Evolutionary conservation across 163 green algal genomes (phyloP), one percentile per base, ranked within the genome.

Genomic region (Scenedesmus sp.): DNA sequence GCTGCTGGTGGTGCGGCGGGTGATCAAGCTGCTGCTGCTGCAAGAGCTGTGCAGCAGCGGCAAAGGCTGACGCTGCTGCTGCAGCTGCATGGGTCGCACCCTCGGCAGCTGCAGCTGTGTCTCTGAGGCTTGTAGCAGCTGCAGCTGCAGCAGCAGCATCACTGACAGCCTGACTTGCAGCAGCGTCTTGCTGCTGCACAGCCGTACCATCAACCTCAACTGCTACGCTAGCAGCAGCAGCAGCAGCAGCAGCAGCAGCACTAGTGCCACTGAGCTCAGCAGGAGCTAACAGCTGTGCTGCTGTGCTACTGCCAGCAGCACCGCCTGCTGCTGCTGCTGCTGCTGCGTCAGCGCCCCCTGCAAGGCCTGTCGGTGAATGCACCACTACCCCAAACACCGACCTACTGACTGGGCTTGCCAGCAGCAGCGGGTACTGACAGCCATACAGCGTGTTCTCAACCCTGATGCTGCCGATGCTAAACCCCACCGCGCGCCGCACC

Each of bases 361-460:
- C 55, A 4, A 26, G 83, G n/a, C 52, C 76, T 34, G n/a, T 5
- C 67, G 6, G 57, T 10, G 56, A 91, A 13, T 79, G 70, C 70
- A 79, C 70, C 66, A 84, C 73, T n/a, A 91, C 84, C 2, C 90
- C 90, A 91, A 93, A 93, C 18, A 93, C 84, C 0, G 92, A 93
- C 2, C 93, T 92, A 26, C 74, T 88, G n/a, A 95, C 93, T 13
- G 94, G 94, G 76, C 82, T 91, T 64, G 85, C 94, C 34, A 96
- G 79, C 83, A 95, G 81, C 59, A 94, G 77, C 4, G 93, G 92
- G 77, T 92, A 92, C n/a, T 88, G 84, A 1, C 93, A 94, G 57
- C 81, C 91, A 16, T 91, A 87, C 85, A 97, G 93, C 70, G 92
- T 94, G 77, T 95, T 95, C 62, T 96, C 91, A 10, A 92, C 91